phyloP scores from a whole-genome alignment of 139 green algal species.

The Tetradesmus obliquus region DNA sequence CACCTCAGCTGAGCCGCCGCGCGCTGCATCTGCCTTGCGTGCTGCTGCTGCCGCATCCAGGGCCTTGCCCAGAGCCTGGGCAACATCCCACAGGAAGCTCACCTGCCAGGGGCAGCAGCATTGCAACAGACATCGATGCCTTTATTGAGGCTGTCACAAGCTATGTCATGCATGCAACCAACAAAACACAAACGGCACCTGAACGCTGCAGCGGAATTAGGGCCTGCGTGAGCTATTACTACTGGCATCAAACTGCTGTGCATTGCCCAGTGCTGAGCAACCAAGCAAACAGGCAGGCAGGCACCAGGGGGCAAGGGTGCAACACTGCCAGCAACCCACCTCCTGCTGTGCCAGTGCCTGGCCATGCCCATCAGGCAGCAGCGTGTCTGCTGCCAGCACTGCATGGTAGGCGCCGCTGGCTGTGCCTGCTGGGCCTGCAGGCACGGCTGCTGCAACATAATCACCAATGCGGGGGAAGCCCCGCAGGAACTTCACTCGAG shows the following conservation, averaged over 20 bases:
- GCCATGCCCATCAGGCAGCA: conserved; percentile 66
- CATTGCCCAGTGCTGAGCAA: too few species aligned
- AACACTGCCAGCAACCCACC: not conserved
- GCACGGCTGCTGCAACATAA: conserved; percentile 45
- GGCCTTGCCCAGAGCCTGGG: conserved; percentile 54
- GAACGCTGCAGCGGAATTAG: too few species aligned
- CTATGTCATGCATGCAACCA: too few species aligned
- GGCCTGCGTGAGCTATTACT: too few species aligned
- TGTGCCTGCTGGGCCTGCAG: not conserved
- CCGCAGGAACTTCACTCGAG: conserved; percentile 62
- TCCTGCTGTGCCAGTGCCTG: conserved; percentile 62
- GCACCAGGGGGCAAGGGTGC: not conserved
- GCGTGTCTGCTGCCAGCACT: conserved; percentile 68
- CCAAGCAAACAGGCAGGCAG: not conserved
- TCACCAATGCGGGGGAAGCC: conserved; percentile 63
- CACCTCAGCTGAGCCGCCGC: conserved; percentile 17
- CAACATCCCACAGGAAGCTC: conserved; percentile 46
- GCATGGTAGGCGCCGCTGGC: conserved; percentile 45
- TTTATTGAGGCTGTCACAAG: too few species aligned
- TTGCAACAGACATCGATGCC: not conserved
- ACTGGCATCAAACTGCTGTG: too few species aligned
- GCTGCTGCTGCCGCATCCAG: conserved; percentile 46
- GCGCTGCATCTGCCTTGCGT: conserved; percentile 21
- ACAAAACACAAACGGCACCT: too few species aligned
- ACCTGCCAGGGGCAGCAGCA: conserved; percentile 24